These are phyloP conservation scores for Geoglossum cookeanum DNA, from an alignment of 2,329 filamentous ascomycete species.

Conservation along the genomic window DNA sequence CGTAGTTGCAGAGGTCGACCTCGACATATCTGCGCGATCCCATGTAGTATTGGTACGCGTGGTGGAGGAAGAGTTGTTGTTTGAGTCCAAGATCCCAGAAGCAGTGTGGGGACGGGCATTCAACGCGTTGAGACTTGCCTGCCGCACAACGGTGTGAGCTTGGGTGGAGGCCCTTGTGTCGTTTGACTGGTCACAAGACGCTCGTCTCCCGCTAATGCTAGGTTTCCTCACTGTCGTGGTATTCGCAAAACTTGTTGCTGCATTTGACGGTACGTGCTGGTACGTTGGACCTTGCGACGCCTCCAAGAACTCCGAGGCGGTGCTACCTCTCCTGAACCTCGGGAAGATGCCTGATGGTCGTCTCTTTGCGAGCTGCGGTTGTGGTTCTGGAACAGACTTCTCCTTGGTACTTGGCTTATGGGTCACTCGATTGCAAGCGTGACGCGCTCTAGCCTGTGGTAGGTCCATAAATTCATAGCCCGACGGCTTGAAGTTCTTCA, in stretches of 20 bases:
- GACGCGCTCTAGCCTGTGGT: background rate
- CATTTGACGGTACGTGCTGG: background rate
- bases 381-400: background rate
- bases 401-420: background rate
- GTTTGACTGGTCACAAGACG: background rate
- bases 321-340: background rate
- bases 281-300: background rate
- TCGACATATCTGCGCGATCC: background rate
- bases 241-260: background rate
- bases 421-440: background rate
- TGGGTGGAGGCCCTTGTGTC: background rate
- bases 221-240: background rate
- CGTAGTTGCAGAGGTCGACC: background rate
- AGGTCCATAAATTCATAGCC: conserved; percentile 12
- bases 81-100: background rate
- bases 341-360: background rate
- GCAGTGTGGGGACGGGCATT: background rate
- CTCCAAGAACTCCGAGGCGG: background rate
- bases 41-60: background rate
- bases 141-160: background rate
- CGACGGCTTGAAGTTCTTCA: conserved; percentile 20
- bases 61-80: background rate
- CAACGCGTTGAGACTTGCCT: background rate
- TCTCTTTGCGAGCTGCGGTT: background rate
- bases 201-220: background rate